Conservation (phyloP, 2,329 filamentous ascomycete species). For the Aspergillus uvarum region DNA sequence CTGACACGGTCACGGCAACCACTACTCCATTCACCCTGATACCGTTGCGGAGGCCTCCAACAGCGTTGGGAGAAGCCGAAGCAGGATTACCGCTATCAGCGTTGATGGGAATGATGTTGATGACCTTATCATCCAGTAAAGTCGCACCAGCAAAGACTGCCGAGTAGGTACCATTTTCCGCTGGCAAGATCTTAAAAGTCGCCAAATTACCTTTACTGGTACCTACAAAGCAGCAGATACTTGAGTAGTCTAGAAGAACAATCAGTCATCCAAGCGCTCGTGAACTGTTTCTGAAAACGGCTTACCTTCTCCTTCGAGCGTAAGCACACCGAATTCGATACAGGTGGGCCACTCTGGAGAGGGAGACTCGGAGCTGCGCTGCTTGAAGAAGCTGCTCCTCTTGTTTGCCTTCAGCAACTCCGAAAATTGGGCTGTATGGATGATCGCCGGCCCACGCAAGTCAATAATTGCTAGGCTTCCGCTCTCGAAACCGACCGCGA, state of each 20-base stretch:
- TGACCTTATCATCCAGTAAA: constrained; percentile 65
- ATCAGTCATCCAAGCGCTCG: constrained; percentile 24
- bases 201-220: constrained; percentile 80
- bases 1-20: constrained; percentile 70
- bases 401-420: constrained; percentile 78
- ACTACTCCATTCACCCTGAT: constrained; percentile 75
- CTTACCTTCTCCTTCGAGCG: constrained; percentile 77
- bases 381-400: constrained; percentile 66
- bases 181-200: constrained; percentile 87
- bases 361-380: constrained; percentile 49
- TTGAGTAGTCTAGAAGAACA: constrained; percentile 68
- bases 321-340: constrained; percentile 92
- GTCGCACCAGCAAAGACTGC: constrained; percentile 69
- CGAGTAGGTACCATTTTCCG: constrained; percentile 66
- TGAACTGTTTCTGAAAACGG: not conserved
- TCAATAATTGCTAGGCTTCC: constrained; percentile 82
- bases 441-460: constrained; percentile 79
- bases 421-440: constrained; percentile 69
- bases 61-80: constrained; percentile 69
- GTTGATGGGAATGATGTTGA: constrained; percentile 77
- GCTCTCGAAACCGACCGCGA: constrained; percentile 80
- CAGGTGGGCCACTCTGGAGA: constrained; percentile 72
- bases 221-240: constrained; percentile 87
- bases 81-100: constrained; percentile 74
- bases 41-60: constrained; percentile 75